These are phyloP conservation scores for Rickenella mellea DNA, from an alignment of 768 basidiomycete genomes.

Conservation along the genomic window DNA sequence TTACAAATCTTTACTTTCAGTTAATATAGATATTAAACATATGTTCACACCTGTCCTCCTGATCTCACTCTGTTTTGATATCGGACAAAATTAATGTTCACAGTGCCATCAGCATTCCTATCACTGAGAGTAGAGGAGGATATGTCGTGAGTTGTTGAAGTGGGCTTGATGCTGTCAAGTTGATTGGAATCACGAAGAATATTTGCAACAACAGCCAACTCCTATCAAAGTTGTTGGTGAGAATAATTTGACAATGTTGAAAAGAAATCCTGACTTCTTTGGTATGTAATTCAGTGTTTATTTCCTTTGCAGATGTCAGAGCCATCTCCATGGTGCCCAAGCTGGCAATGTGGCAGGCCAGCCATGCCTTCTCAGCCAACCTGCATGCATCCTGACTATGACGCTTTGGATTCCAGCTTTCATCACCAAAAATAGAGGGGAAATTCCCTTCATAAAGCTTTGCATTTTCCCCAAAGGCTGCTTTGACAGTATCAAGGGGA, in stretches of 20 bases:
- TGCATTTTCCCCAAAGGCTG: too few species aligned
- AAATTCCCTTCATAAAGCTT: too few species aligned
- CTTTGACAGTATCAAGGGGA: too few species aligned
- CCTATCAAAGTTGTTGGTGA: slow-evolving; percentile 17
- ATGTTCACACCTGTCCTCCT: slow-evolving; percentile 25
- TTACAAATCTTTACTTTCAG: slow-evolving; percentile 14
- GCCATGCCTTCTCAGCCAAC: too few species aligned
- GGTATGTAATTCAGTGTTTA: too few species aligned
- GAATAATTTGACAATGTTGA: neutral
- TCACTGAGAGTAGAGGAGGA: slow-evolving; percentile 14
- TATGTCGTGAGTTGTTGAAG: slow-evolving; percentile 32
- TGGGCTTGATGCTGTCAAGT: slow-evolving; percentile 39
- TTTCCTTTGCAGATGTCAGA: too few species aligned
- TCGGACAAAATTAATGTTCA: slow-evolving; percentile 32
- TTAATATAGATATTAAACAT: neutral
- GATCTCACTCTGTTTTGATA: slow-evolving; percentile 30
- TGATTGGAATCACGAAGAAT: slow-evolving; percentile 34
- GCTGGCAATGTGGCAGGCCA: too few species aligned
- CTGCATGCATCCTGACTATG: too few species aligned
- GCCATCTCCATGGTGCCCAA: too few species aligned
- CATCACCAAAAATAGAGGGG: too few species aligned
- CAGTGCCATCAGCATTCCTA: slow-evolving; percentile 20
- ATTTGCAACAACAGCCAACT: slow-evolving; percentile 35
- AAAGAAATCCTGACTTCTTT: slow-evolving; percentile 4
- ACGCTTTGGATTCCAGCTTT: too few species aligned